Evolutionary conservation across 2,329 filamentous ascomycete genomes (phyloP), one percentile per base, ranked within the genome.

Genomic region (Epicoccum sorghinum): DNA sequence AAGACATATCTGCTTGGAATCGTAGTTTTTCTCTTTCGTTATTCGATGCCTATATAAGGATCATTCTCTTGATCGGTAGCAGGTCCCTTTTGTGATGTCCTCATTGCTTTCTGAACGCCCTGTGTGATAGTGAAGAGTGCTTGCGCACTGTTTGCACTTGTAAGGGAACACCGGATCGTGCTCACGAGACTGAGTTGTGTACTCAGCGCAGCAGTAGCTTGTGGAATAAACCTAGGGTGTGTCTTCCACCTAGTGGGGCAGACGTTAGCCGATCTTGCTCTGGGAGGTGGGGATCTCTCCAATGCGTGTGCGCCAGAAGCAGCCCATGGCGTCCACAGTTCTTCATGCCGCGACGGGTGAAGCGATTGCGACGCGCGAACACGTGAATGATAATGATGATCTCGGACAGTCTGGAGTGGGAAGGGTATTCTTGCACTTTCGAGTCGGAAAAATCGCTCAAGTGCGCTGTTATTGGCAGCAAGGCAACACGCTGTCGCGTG

Each of bases 371-470:
- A 47, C 41, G 37, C 46, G 46, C 46, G 38, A 37, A 37, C 46
- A 46, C 52, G 46, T 47, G 46, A 41, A 55, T 23, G 1, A 46
- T 12, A 7, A 22, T 13, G 37, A 27, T 29, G 52, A 49, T 49
- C 40, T 46, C 33, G 40, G 41, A 22, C 24, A 27, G 8, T 41
- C 45, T 27, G 35, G 45, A 36, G 29, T 46, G 32, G 24, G 30
- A 33, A 55, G 52, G 52, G 36, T 55, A 55, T 50, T 50, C 52
- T 50, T 55, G 52, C 52, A 50, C 46, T 46, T 55, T 46, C 24
- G 27, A 13, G 2, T 30, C 46, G 52, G 37, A 9, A 47, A 45
- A 55, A 55, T 55, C 41, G 52, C 46, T 46, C 46, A 55, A 42
- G 42, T 46, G 46, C 46, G 14, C 22, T 55, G 37, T 46, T 32